These are phyloP conservation scores for Monilinia vaccinii-corymbosi DNA, from an alignment of 2,329 filamentous ascomycete genomes.

Conservation along the genomic window DNA sequence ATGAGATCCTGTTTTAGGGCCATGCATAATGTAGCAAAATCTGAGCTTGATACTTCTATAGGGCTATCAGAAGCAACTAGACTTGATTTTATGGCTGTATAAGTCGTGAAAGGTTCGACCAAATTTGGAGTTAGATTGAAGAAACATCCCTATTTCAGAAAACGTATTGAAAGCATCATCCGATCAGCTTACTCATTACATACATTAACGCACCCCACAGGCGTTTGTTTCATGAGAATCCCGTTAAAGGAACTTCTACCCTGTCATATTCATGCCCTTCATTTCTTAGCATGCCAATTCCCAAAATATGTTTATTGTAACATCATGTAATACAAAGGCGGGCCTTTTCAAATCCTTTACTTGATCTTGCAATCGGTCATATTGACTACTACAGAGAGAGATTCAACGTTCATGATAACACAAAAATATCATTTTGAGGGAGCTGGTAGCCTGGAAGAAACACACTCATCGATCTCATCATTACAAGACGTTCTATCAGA, in stretches of 20 bases:
- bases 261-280: neutral
- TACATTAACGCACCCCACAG: neutral
- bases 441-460: neutral
- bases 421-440: neutral
- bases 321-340: neutral
- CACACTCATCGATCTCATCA: neutral
- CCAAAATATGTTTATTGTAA: neutral
- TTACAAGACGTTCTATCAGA: neutral
- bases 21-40: no score
- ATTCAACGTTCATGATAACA: neutral
- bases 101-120: neutral
- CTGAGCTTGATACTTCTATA: no score
- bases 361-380: neutral
- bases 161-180: neutral
- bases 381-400: neutral
- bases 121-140: neutral
- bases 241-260: neutral
- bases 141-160: neutral
- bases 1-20: no score
- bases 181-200: neutral
- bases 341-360: neutral
- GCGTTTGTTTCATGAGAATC: neutral
- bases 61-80: neutral
- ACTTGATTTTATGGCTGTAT: neutral
- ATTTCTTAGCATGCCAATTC: neutral